Conservation (phyloP, 495 filamentous ascomycete species). For the Hapsidospora chrysogenum region DNA sequence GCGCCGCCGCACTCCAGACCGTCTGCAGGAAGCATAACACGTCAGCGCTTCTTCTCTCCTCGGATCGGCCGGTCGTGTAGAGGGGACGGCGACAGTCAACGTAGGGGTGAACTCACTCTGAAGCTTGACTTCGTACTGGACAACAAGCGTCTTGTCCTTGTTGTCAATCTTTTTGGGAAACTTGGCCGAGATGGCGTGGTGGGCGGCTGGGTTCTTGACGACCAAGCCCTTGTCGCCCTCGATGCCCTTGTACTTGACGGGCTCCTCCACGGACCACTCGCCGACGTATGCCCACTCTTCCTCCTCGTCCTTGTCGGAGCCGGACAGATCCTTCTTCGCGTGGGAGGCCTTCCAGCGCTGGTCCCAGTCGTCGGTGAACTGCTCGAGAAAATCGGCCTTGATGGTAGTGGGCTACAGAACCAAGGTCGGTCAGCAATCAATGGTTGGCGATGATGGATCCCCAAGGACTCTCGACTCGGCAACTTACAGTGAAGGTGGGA, state of each 20-base stretch:
- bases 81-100: not conserved
- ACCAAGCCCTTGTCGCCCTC: slow-evolving; percentile 94
- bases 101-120: slow-evolving; percentile 53
- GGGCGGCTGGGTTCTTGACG: slow-evolving; percentile 88
- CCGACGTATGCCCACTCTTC: slow-evolving; percentile 91
- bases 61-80: not conserved
- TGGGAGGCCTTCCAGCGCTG: slow-evolving; percentile 81
- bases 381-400: slow-evolving; percentile 92
- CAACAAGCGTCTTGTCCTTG: slow-evolving; percentile 90
- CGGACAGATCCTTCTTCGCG: slow-evolving; percentile 75
- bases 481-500: slow-evolving; percentile 79
- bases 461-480: not conserved
- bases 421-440: slow-evolving; percentile 12
- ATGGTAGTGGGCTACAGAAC: slow-evolving; percentile 54
- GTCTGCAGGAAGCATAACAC: slow-evolving; percentile 32
- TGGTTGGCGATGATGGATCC: too few species aligned
- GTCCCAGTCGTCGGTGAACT: slow-evolving; percentile 95
- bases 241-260: slow-evolving; percentile 79
- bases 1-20: slow-evolving; percentile 97
- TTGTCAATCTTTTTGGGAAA: slow-evolving; percentile 94
- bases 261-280: slow-evolving; percentile 94
- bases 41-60: slow-evolving; percentile 7
- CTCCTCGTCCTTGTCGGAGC: slow-evolving; percentile 59
- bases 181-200: slow-evolving; percentile 98
- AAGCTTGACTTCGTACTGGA: slow-evolving; percentile 99